These are phyloP conservation scores for Neophaeococcomyces aloes DNA, from an alignment of 2,329 filamentous ascomycete species.

Conservation along the genomic window DNA sequence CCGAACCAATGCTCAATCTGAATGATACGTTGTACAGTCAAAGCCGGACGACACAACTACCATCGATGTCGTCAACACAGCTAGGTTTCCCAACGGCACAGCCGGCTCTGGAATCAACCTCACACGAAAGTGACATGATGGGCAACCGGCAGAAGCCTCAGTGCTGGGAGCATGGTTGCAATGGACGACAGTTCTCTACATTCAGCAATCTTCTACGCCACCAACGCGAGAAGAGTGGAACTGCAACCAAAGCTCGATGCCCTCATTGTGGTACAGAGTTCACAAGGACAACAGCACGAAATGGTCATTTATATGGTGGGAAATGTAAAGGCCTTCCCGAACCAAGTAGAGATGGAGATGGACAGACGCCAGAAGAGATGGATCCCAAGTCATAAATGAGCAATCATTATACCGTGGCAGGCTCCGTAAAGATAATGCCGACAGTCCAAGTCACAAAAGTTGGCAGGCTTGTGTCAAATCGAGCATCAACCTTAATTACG, in stretches of 20 bases:
- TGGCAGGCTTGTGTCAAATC: background rate
- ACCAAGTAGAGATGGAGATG: background rate
- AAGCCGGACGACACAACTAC: slow-evolving; percentile 10
- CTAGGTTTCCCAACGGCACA: slow-evolving; percentile 14
- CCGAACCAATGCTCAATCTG: background rate
- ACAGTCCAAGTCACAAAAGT: background rate
- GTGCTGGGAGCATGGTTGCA: slow-evolving; percentile 96
- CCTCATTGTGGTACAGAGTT: slow-evolving; percentile 90
- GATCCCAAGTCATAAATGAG: too few relatives aligned
- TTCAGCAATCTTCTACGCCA: slow-evolving; percentile 91
- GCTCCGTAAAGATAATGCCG: background rate
- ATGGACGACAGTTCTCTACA: slow-evolving; percentile 87
- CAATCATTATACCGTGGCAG: too few relatives aligned
- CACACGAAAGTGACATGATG: slow-evolving; percentile 17
- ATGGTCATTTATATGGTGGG: slow-evolving; percentile 75
- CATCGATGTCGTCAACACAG: slow-evolving; percentile 12
- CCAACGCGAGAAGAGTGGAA: slow-evolving; percentile 87
- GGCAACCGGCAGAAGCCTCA: slow-evolving; percentile 71
- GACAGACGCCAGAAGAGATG: background rate
- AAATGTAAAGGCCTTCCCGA: slow-evolving; percentile 63
- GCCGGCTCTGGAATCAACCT: slow-evolving; percentile 16
- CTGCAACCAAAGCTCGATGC: slow-evolving; percentile 77
- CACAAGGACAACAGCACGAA: slow-evolving; percentile 75
- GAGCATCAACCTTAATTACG: background rate
- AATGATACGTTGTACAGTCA: slow-evolving; percentile 3